phyloP scores from a whole-genome alignment of 768 basidiomycete genomes.

The Amylocystis lapponica region DNA sequence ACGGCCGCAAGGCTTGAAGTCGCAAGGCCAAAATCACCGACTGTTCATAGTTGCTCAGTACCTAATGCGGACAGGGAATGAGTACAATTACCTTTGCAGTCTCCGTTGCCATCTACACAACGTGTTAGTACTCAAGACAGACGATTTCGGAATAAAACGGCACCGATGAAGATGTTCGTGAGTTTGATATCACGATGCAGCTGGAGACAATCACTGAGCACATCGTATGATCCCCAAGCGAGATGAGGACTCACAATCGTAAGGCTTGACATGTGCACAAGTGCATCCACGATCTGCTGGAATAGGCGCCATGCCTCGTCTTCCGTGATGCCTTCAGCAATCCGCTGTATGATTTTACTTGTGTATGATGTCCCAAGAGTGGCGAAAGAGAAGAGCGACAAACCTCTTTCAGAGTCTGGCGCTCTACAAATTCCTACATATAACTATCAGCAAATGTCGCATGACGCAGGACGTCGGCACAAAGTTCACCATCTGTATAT shows the following conservation, averaged over 20 bases:
- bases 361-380: too few species aligned
- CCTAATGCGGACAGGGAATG: background rate
- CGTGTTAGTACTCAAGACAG: background rate
- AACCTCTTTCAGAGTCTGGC: slow-evolving; percentile 86
- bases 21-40: slow-evolving; percentile 92
- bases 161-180: slow-evolving; percentile 92
- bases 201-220: slow-evolving; percentile 22
- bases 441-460: background rate
- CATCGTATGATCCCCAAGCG: background rate
- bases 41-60: slow-evolving; percentile 28
- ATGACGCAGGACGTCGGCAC: slow-evolving; percentile 7
- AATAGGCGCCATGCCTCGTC: slow-evolving; percentile 89
- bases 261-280: slow-evolving; percentile 82
- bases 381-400: background rate
- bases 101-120: slow-evolving; percentile 64
- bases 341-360: slow-evolving; percentile 39
- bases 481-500: slow-evolving; percentile 95
- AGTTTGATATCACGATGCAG: slow-evolving; percentile 88
- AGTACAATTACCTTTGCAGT: slow-evolving; percentile 60
- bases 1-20: slow-evolving; percentile 77
- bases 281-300: slow-evolving; percentile 83
- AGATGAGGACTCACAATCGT: slow-evolving; percentile 58
- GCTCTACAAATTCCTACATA: slow-evolving; percentile 78
- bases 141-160: background rate
- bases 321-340: slow-evolving; percentile 76